Percentiles rank a stretch among this genome's conserved stretches.
These are phyloP conservation scores for Penicillium mononematosum DNA, from an alignment of 495 filamentous ascomycete genomes.

Conservation along the genomic window DNA sequence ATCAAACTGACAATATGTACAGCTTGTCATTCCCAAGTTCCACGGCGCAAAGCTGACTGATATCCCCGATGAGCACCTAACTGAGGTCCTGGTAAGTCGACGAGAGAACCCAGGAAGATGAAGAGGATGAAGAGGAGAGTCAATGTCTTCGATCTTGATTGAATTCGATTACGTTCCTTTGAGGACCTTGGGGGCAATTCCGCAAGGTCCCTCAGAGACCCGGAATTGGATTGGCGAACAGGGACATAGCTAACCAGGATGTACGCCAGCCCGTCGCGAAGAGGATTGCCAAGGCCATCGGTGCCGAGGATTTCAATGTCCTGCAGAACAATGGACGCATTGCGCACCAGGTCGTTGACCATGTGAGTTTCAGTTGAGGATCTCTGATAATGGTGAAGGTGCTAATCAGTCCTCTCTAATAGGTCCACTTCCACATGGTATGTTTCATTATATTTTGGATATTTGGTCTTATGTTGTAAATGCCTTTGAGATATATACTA, in stretches of 20 bases:
- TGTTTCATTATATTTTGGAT: slow-evolving; percentile 16
- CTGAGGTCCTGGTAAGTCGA: slow-evolving; percentile 71
- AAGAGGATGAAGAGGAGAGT: slow-evolving; percentile 2
- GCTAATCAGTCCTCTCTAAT: slow-evolving; percentile 1
- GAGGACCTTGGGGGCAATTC: not conserved
- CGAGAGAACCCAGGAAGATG: not conserved
- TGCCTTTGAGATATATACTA: slow-evolving; percentile 8
- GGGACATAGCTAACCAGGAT: slow-evolving; percentile 12
- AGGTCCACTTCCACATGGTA: slow-evolving; percentile 96
- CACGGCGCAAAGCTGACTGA: slow-evolving; percentile 92
- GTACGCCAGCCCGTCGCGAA: slow-evolving; percentile 72
- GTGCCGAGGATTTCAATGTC: slow-evolving; percentile 82
- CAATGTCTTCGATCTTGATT: not conserved
- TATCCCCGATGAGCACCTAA: slow-evolving; percentile 85
- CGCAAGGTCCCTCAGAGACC: slow-evolving; percentile 23
- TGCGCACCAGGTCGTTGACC: slow-evolving; percentile 93
- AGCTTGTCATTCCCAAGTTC: slow-evolving; percentile 96
- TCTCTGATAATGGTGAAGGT: not conserved
- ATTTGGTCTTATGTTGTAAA: not conserved
- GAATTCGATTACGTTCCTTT: not conserved
- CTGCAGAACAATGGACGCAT: slow-evolving; percentile 93
- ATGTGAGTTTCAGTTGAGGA: slow-evolving; percentile 59
- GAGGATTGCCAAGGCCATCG: slow-evolving; percentile 74
- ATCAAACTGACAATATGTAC: slow-evolving; percentile 16
- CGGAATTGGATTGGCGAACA: not conserved